A percentile compares a stretch with the other conserved stretches of the same genome.
Conservation (phyloP, 495 filamentous ascomycete species). For the Hyaloscypha bicolor region DNA sequence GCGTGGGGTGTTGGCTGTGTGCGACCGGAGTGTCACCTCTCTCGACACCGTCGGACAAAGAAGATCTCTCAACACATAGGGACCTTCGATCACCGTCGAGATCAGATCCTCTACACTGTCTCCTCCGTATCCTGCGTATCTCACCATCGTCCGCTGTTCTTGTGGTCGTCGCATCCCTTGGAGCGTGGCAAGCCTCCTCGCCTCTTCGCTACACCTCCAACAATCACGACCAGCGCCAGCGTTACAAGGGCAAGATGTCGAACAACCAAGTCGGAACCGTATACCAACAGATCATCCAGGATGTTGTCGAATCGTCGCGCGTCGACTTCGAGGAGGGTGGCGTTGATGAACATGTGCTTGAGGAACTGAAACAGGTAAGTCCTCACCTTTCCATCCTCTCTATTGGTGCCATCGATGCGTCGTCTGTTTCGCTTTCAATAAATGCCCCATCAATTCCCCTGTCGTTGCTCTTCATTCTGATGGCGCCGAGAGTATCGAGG, state of each 20-base stretch:
- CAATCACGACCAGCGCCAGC: neutral
- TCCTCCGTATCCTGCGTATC: too few species aligned
- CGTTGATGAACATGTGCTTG: constrained; percentile 80
- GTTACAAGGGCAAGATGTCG: constrained; percentile 44
- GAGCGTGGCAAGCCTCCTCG: neutral
- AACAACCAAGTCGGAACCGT: constrained; percentile 66
- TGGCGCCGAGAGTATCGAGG: neutral
- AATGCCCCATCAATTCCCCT: neutral
- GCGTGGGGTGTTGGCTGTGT: neutral
- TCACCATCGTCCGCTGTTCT: too few species aligned
- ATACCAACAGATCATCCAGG: constrained; percentile 88
- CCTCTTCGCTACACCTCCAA: neutral
- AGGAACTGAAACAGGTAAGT: constrained; percentile 83
- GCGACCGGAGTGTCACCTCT: neutral
- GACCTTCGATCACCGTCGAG: too few species aligned
- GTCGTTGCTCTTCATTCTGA: constrained; percentile 2
- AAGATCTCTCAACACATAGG: neutral
- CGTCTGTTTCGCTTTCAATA: neutral
- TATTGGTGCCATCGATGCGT: neutral
- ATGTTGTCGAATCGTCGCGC: constrained; percentile 83
- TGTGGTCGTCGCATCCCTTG: too few species aligned
- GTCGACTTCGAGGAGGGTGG: constrained; percentile 97
- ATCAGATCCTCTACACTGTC: too few species aligned
- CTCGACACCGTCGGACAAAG: neutral
- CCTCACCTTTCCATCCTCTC: neutral